These are phyloP conservation scores for Aphanomyces euteiches DNA, from an alignment of 352 stramenopile species.

Conservation along the genomic window DNA sequence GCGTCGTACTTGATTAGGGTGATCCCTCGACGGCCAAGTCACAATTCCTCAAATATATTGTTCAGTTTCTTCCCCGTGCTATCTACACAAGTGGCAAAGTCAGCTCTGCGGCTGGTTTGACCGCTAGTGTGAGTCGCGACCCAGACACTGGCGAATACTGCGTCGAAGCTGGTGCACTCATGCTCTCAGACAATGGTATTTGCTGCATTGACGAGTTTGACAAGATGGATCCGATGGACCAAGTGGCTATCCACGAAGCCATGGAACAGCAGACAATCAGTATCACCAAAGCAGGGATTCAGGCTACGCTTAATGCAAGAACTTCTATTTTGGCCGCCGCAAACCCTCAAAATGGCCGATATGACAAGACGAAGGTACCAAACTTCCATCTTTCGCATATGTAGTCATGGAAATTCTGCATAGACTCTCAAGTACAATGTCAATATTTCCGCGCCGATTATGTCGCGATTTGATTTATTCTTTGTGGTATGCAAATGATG, in stretches of 20 bases:
- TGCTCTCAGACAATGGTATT: slow-evolving; percentile 98
- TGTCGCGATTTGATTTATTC: slow-evolving; percentile 99
- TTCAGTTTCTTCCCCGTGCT: slow-evolving; percentile 86
- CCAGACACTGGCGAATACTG: slow-evolving; percentile 89
- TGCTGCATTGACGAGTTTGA: slow-evolving; percentile 99
- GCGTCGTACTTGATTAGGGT: slow-evolving; percentile 39
- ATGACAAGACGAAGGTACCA: slow-evolving; percentile 81
- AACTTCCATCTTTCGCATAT: not conserved
- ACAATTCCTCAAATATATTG: slow-evolving; percentile 99
- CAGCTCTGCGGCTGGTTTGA: slow-evolving; percentile 96
- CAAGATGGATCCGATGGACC: slow-evolving; percentile 97
- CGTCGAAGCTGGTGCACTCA: slow-evolving; percentile 93
- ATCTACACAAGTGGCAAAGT: slow-evolving; percentile 99
- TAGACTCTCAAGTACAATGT: slow-evolving; percentile 85
- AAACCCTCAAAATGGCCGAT: slow-evolving; percentile 96
- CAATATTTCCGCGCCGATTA: slow-evolving; percentile 93
- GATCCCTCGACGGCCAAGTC: slow-evolving; percentile 98
- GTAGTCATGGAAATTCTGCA: slow-evolving; percentile 33
- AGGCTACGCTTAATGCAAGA: slow-evolving; percentile 98
- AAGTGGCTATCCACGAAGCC: slow-evolving; percentile 99
- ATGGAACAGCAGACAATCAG: slow-evolving; percentile 99
- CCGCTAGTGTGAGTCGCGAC: slow-evolving; percentile 95
- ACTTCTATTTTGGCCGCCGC: slow-evolving; percentile 99
- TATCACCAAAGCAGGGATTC: slow-evolving; percentile 99
- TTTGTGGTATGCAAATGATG: slow-evolving; percentile 87